Base-by-base conservation (phyloP, 2,329 filamentous ascomycete genomes). In the Hypomyces rosellus region DNA sequence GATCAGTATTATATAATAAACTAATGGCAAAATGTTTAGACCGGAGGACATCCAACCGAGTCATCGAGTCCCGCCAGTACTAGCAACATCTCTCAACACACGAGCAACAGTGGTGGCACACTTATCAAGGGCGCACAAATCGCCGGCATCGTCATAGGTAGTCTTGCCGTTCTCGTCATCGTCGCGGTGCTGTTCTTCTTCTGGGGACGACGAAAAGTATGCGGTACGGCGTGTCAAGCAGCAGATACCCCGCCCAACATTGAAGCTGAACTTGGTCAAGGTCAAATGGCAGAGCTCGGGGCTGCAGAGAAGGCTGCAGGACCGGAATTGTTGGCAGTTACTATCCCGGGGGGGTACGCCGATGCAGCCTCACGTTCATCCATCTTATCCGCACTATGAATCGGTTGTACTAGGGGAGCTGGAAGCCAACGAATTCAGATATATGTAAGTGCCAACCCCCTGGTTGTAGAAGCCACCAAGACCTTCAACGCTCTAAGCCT, bases 121-220 rank as follows among this genome's bases (percentile, higher is more conserved):
- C 6, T 6, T 30, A 7, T 30, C 9, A 45, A 14, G 2, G 15
- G 63, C 0, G 80, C 80, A 4, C 76, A 75, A 2, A 84, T 85
- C 25, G 80, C 78, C 1, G 82, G 81, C 4, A 82, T 85, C 30
- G 72, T 70, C 1, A 69, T 85, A 34, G 80, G 80, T 20, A 65
- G 62, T 1, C 67, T 74, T 1, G 75, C 72, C 2, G 65, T 75
- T 2, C 47, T 78, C 4, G 53, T 72, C 15, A 55, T 74, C 1
- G 73, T 69, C 9, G 67, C 73, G 8, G 68, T 63, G 0, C 59
- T 82, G 5, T 57, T 81, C 46, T 77, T 76, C 46, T 57, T 77
- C 41, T 76, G 71, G 47, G 73, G 75, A 14, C 65, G 73, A 18
- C 48, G 37, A 20, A 43, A 38, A 16, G 30, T 38, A n/a, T 11